Conservation (phyloP, 768 basidiomycete genomes). For the Kwoniella europaea region DNA sequence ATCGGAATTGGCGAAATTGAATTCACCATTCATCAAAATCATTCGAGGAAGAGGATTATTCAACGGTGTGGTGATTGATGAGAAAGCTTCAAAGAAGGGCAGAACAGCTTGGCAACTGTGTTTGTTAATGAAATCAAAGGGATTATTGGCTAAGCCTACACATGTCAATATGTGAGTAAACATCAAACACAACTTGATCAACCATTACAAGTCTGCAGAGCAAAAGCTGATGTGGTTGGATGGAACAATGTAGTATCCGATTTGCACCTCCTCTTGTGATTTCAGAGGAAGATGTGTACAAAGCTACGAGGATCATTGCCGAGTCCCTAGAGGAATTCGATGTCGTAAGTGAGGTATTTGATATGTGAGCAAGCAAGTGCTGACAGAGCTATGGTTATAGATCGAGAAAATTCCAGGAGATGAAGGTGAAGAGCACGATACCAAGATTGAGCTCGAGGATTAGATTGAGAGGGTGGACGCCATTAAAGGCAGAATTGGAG, state of each 20-base stretch:
- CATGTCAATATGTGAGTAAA: constrained; percentile 84
- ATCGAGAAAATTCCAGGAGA: constrained; percentile 56
- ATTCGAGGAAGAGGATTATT: constrained; percentile 87
- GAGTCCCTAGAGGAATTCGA: constrained; percentile 82
- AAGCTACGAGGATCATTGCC: constrained; percentile 75
- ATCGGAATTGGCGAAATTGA: constrained; percentile 57
- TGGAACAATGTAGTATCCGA: constrained; percentile 69
- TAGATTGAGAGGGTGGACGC: constrained; percentile 12
- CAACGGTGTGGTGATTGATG: constrained; percentile 93
- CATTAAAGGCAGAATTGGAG: not conserved
- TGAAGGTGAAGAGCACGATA: constrained; percentile 53
- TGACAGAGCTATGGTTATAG: constrained; percentile 25
- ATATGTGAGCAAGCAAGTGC: no score
- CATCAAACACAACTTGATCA: constrained; percentile 8
- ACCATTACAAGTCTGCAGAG: no score
- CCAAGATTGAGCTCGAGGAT: constrained; percentile 49
- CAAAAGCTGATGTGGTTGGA: not conserved
- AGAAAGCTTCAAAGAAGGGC: constrained; percentile 73
- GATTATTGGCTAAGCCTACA: constrained; percentile 92
- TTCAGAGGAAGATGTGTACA: constrained; percentile 78
- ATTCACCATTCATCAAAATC: constrained; percentile 69
- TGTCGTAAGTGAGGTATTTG: constrained; percentile 60
- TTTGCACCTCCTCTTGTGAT: constrained; percentile 97
- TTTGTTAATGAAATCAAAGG: constrained; percentile 84
- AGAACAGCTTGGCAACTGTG: constrained; percentile 96